Evolutionary conservation across 805 yeast genomes (phyloP), one percentile per base, ranked within the genome.

Genomic region (Yarrowia sp.): DNA sequence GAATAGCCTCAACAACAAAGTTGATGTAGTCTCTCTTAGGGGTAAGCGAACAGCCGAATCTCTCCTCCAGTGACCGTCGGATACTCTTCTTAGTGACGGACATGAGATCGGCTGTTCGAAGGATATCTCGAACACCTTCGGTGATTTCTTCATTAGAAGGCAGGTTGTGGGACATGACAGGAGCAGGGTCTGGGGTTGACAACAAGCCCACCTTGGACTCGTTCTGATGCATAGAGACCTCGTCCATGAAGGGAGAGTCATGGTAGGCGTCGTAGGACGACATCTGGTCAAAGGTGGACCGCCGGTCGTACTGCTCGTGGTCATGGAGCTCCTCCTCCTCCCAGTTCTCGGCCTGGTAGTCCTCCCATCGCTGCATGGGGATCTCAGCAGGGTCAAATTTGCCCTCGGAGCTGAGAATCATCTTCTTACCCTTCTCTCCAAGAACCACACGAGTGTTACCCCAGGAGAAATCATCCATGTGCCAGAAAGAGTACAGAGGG

Each of bases 381-480:
- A 86, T 86, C 69, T 81, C 82, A 5, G 84, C 77, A 4, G 87
- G 84, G 73, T 86, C 89, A 71, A 84, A 86, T 42, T 78, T 78
- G 69, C 89, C 89, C 70, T 82, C 87, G 42, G 72, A 78, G 9
- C 77, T 80, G 55, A 82, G 78, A 69, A 86, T 82, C 48, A 80
- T 80, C 69, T 83, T 83, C 74, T 84, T 83, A 42, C 85, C 83
- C 70, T 80, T 79, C 61, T 80, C 88, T 26, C 87, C 88, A 11
- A 80, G 79, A 36, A 86, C 85, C 52, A 83, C 79, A 75, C 89
- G 83, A 16, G 89, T 86, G 73, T 83, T 87, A 72, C 89, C 89
- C 89, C 89, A 86, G 71, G 87, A 83, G 79, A 86, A 86, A 77
- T 86, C 89, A 73, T 86, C 89, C 81, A 86, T 86, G 74, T 84